phyloP scores from a whole-genome alignment of 306 rosid species.

The Quercus mongolica region DNA sequence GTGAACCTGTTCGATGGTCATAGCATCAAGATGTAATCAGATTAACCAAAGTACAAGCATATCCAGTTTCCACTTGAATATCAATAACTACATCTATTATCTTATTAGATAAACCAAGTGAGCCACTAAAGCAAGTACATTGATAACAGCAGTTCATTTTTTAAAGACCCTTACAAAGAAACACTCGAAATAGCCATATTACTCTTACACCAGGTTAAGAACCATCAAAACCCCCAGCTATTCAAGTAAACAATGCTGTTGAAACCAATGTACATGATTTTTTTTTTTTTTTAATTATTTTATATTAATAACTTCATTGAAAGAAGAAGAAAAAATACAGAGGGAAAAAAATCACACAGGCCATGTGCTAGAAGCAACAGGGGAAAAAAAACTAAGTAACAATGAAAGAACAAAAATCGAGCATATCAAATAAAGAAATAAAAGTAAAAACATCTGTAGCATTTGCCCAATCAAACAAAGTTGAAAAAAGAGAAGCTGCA shows the following conservation, averaged over 20 bases:
- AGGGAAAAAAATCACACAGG: too few relatives aligned
- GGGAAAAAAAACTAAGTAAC: too few relatives aligned
- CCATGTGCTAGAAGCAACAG: too few relatives aligned
- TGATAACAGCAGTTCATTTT: background rate
- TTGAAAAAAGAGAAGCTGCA: too few relatives aligned
- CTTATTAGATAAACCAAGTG: background rate
- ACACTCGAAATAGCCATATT: background rate
- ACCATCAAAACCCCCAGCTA: background rate
- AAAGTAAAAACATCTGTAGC: too few relatives aligned
- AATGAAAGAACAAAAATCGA: too few relatives aligned
- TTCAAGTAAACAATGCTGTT: background rate
- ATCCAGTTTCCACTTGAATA: background rate
- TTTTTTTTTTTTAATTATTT: too few relatives aligned
- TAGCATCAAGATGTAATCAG: constrained; percentile 2
- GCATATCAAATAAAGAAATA: too few relatives aligned
- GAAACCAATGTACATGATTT: background rate
- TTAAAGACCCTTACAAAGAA: background rate
- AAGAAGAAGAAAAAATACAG: too few relatives aligned
- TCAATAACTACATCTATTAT: background rate
- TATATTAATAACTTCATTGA: too few relatives aligned
- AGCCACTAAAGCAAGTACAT: background rate
- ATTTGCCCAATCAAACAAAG: too few relatives aligned
- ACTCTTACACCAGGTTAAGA: background rate
- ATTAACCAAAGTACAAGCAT: background rate
- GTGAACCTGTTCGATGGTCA: background rate